Evolutionary conservation across 257 asterid genomes (phyloP).

Genomic region (Penstemon newberryi): DNA sequence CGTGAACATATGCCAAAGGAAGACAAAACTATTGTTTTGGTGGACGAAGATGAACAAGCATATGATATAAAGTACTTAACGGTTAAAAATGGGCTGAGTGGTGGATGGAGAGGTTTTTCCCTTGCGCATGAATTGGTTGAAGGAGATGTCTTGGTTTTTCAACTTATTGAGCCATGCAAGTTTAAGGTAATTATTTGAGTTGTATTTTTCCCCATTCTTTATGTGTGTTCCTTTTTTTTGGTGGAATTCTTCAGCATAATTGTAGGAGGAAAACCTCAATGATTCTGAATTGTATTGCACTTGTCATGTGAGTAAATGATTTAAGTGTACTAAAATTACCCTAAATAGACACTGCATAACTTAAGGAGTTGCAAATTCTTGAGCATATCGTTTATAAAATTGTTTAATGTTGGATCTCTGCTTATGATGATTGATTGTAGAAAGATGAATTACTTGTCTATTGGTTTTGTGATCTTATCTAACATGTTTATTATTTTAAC

Average conservation of each 20-base stretch:
- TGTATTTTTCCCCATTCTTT: not conserved
- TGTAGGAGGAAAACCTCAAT: not conserved
- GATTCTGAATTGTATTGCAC: not conserved
- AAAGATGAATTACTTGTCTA: not conserved
- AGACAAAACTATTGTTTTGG: conserved; percentile 45
- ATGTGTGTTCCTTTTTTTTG: not conserved
- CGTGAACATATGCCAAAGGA: conserved; percentile 45
- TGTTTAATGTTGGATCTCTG: no score
- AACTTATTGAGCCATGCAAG: conserved; percentile 45
- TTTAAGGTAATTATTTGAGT: conserved; percentile 33
- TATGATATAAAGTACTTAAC: conserved; percentile 38
- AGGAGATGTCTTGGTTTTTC: conserved; percentile 65
- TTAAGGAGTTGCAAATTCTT: no score
- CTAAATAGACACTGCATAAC: no score
- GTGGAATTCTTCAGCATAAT: not conserved
- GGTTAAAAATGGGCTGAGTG: conserved; percentile 58
- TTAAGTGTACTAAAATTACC: no score
- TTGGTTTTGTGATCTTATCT: not conserved
- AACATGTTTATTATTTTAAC: not conserved
- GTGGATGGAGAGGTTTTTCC: conserved; percentile 77
- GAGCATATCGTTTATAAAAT: no score
- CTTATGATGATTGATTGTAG: not conserved
- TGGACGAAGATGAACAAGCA: conserved; percentile 46
- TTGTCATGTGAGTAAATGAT: no score
- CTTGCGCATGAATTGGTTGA: conserved; percentile 49